phyloP scores from a whole-genome alignment of 2,329 filamentous ascomycete genomes.

The Stagonosporopsis tanaceti region DNA sequence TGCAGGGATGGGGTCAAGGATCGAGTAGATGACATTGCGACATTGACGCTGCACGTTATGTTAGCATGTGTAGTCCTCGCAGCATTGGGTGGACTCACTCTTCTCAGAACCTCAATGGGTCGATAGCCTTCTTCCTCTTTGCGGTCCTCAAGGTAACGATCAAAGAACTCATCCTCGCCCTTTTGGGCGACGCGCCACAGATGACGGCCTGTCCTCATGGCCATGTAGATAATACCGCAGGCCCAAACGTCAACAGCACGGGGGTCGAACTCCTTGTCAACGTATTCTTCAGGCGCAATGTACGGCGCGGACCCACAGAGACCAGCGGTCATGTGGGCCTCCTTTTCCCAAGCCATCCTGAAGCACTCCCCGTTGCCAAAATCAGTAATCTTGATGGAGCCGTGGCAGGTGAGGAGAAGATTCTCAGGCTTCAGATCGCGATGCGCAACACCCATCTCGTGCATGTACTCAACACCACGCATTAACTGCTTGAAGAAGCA shows the following conservation, averaged over 20 bases:
- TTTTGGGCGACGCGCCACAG: constrained; percentile 97
- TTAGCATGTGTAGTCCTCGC: constrained; percentile 25
- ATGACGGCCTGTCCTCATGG: constrained; percentile 95
- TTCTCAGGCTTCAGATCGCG: constrained; percentile 98
- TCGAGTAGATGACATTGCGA: constrained; percentile 98
- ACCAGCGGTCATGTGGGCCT: constrained; percentile 97
- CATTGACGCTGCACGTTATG: constrained; percentile 76
- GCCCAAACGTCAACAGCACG: constrained; percentile 99
- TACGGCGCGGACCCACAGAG: constrained; percentile 97
- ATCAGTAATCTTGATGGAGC: constrained; percentile 95
- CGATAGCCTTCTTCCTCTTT: constrained; percentile 95
- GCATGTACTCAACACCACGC: constrained; percentile 98
- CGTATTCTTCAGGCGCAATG: constrained; percentile 96
- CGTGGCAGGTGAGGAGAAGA: constrained; percentile 88
- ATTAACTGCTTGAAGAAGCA: constrained; percentile 99
- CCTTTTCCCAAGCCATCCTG: constrained; percentile 98
- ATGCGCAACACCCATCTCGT: constrained; percentile 98
- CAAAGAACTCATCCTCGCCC: constrained; percentile 97
- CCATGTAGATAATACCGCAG: constrained; percentile 99
- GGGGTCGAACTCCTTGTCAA: constrained; percentile 94
- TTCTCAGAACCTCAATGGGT: constrained; percentile 92
- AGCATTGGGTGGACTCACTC: constrained; percentile 68
- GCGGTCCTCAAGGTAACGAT: constrained; percentile 89
- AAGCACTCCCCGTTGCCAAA: constrained; percentile 99
- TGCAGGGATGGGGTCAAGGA: constrained; percentile 91